phyloP scores from a whole-genome alignment of 2,329 filamentous ascomycete species.

The Zasmidium cellare region DNA sequence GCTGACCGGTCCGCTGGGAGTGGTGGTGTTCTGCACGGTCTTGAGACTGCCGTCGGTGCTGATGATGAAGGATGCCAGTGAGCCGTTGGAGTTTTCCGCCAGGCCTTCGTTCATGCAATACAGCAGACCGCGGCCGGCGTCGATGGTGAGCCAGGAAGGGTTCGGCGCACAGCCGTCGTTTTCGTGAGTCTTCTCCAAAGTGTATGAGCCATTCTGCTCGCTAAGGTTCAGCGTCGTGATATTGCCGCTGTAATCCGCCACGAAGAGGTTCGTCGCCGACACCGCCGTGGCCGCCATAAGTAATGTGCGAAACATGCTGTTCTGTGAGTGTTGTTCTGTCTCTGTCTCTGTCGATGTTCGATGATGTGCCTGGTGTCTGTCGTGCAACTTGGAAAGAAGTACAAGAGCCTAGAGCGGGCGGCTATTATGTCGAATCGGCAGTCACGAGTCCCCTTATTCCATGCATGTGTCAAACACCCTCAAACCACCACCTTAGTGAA shows the following conservation, averaged over 20 bases:
- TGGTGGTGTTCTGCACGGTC: constrained; percentile 34
- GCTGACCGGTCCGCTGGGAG: constrained; percentile 42
- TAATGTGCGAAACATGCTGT: constrained; percentile 12
- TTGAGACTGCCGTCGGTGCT: constrained; percentile 41
- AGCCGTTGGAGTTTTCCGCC: constrained; percentile 48
- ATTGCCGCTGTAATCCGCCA: constrained; percentile 47
- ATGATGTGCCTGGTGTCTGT: neutral
- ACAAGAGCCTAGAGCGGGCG: no score
- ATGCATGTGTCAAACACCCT: no score
- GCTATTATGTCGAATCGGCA: no score
- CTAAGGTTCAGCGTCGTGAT: constrained; percentile 42
- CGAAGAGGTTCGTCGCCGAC: constrained; percentile 41
- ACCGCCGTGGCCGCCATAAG: constrained; percentile 22
- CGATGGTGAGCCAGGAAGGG: constrained; percentile 63
- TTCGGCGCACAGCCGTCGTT: constrained; percentile 53
- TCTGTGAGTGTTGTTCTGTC: no score
- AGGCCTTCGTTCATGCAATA: constrained; percentile 64
- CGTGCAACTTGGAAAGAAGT: no score
- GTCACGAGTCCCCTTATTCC: no score
- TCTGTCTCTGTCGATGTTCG: neutral
- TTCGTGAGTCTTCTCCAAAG: constrained; percentile 47
- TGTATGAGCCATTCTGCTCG: constrained; percentile 31
- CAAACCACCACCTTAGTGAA: no score
- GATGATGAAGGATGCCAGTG: constrained; percentile 45
- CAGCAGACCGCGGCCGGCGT: constrained; percentile 50